phyloP scores from a whole-genome alignment of 176 grass and related monocot species.

The Aegilops speltoides region DNA sequence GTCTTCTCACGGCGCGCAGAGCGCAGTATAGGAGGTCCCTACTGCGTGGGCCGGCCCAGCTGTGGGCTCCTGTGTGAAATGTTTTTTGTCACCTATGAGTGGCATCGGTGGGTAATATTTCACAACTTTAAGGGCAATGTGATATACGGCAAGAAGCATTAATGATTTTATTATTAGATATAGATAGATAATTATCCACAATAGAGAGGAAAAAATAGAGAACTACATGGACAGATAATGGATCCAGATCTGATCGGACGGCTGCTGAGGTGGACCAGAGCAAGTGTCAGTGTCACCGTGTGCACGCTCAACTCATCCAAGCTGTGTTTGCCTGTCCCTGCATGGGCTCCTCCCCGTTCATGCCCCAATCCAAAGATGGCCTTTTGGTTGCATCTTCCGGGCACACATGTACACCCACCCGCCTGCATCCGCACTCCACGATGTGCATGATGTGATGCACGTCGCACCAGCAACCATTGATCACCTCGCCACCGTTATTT shows the following conservation, averaged over 20 bases:
- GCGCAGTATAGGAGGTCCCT: no score
- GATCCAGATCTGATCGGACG: not conserved
- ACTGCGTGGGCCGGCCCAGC: no score
- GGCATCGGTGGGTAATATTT: no score
- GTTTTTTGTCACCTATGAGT: no score
- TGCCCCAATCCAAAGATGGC: constrained; percentile 2
- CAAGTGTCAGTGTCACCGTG: not conserved
- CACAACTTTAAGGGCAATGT: no score
- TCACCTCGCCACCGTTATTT: not conserved
- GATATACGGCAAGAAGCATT: no score
- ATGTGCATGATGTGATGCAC: not conserved
- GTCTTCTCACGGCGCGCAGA: no score
- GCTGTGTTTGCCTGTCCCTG: constrained; percentile 1
- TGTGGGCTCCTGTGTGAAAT: no score
- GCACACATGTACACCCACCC: not conserved
- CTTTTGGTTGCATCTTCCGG: not conserved
- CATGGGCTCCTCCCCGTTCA: not conserved
- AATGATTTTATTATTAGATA: no score
- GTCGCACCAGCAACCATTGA: not conserved
- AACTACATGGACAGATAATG: not conserved
- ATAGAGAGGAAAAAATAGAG: no score
- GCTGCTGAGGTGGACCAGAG: not conserved
- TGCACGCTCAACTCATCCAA: not conserved
- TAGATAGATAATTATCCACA: no score
- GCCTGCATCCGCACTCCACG: not conserved